A percentile compares a stretch with the other conserved stretches of the same genome.
Conservation (phyloP, 805 yeast species). For the Torulaspora indica region DNA sequence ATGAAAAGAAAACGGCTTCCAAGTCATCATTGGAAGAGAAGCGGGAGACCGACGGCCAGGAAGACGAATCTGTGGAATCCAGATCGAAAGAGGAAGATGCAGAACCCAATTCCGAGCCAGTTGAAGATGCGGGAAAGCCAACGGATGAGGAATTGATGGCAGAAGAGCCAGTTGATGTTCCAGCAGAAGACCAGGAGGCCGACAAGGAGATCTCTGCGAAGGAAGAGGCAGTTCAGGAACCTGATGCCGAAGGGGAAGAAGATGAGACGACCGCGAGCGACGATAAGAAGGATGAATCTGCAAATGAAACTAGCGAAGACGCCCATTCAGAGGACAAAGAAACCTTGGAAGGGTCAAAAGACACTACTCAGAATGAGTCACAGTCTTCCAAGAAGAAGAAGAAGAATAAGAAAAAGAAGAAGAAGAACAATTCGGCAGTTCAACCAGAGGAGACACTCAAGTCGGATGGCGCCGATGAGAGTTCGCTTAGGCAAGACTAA, state of each 20-base stretch:
- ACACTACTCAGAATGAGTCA: background rate
- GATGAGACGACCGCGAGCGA: conserved; percentile 6
- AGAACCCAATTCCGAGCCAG: background rate
- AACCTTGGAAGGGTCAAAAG: conserved; percentile 9
- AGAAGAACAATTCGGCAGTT: conserved; percentile 7
- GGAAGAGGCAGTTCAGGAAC: conserved; percentile 13
- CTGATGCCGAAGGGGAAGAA: conserved; percentile 8
- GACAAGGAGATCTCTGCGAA: background rate
- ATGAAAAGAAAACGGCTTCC: background rate
- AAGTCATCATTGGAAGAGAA: background rate
- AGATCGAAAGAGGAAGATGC: background rate
- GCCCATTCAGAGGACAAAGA: conserved; percentile 5
- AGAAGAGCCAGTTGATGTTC: conserved; percentile 9
- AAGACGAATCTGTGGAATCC: background rate
- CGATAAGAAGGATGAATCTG: conserved; percentile 2
- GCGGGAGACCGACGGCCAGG: background rate
- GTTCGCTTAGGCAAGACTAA: conserved; percentile 33
- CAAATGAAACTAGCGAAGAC: conserved; percentile 5
- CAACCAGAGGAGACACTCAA: background rate
- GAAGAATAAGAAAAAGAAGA: conserved; percentile 12
- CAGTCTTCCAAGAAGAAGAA: conserved; percentile 9
- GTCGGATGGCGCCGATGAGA: conserved; percentile 14
- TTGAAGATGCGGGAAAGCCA: conserved; percentile 7
- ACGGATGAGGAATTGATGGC: conserved; percentile 10
- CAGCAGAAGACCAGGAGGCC: conserved; percentile 5